Conservation (phyloP, 495 filamentous ascomycete species). For the Hypoxylon cercidicola region DNA sequence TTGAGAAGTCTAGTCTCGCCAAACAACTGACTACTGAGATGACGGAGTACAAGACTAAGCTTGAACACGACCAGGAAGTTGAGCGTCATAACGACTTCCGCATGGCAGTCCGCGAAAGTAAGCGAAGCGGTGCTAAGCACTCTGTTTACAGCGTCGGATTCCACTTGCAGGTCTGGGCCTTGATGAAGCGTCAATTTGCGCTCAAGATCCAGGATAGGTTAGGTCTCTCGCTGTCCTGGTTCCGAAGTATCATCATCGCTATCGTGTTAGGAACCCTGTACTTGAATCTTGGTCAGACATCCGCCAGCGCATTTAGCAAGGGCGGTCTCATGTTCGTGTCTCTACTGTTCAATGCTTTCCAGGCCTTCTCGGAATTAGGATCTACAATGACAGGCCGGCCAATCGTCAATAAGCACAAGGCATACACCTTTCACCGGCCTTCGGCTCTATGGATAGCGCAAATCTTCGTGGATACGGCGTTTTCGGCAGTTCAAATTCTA, state of each 20-base stretch:
- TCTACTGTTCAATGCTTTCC: slow-evolving; percentile 82
- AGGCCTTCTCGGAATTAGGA: slow-evolving; percentile 78
- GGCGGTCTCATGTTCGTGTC: slow-evolving; percentile 81
- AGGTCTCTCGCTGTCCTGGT: slow-evolving; percentile 76
- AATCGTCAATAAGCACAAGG: slow-evolving; percentile 81
- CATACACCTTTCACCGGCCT: slow-evolving; percentile 81
- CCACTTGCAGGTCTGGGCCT: slow-evolving; percentile 79
- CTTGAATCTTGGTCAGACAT: slow-evolving; percentile 72
- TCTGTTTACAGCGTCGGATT: slow-evolving; percentile 86
- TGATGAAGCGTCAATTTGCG: slow-evolving; percentile 84
- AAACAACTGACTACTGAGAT: slow-evolving; percentile 72
- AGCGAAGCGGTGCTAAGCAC: slow-evolving; percentile 73
- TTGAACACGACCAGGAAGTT: slow-evolving; percentile 66
- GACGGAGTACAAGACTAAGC: slow-evolving; percentile 67
- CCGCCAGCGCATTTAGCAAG: slow-evolving; percentile 77
- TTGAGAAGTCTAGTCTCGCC: slow-evolving; percentile 69
- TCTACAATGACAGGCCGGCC: slow-evolving; percentile 76
- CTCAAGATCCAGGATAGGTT: slow-evolving; percentile 89
- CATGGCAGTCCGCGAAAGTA: slow-evolving; percentile 78
- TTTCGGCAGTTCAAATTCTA: slow-evolving; percentile 72
- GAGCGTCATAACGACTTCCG: slow-evolving; percentile 78
- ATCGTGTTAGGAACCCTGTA: slow-evolving; percentile 83
- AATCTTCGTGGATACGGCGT: slow-evolving; percentile 79
- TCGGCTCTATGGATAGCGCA: slow-evolving; percentile 84
- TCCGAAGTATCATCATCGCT: slow-evolving; percentile 78